These are phyloP conservation scores for Ensete glaucum DNA, from an alignment of 176 grass and related monocot genomes.

Conservation along the genomic window DNA sequence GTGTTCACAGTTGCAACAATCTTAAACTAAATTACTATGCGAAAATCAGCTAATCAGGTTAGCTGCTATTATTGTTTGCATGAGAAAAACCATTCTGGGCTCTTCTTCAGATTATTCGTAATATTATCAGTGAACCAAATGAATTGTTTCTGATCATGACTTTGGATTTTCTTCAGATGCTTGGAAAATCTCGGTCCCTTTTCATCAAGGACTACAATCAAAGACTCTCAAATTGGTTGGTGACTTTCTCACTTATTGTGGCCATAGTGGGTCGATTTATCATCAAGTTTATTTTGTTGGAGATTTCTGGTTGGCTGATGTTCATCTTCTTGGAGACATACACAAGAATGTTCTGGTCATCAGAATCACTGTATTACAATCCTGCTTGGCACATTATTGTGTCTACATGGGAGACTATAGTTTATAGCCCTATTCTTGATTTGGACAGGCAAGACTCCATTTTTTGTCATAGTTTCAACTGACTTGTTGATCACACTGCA, in stretches of 20 bases:
- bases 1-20: not conserved
- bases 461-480: not conserved
- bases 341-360: slow-evolving; percentile 88
- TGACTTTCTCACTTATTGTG: slow-evolving; percentile 68
- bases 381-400: slow-evolving; percentile 72
- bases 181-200: slow-evolving; percentile 44
- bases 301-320: slow-evolving; percentile 71
- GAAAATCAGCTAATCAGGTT: not conserved
- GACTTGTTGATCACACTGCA: not conserved
- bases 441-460: slow-evolving; percentile 45
- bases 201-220: slow-evolving; percentile 94
- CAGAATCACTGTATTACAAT: slow-evolving; percentile 77
- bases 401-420: slow-evolving; percentile 71
- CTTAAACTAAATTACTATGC: not conserved
- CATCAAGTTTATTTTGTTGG: slow-evolving; percentile 74
- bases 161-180: slow-evolving; percentile 49
- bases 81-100: no score
- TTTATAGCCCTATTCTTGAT: slow-evolving; percentile 85
- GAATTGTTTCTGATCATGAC: not conserved
- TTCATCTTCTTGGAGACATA: slow-evolving; percentile 79
- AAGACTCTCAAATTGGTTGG: slow-evolving; percentile 82
- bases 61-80: not conserved
- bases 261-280: slow-evolving; percentile 67
- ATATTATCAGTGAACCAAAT: not conserved
- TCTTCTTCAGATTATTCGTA: no score